These are phyloP conservation scores for Xerocomus spinulosus DNA, from an alignment of 768 basidiomycete genomes.

Conservation along the genomic window DNA sequence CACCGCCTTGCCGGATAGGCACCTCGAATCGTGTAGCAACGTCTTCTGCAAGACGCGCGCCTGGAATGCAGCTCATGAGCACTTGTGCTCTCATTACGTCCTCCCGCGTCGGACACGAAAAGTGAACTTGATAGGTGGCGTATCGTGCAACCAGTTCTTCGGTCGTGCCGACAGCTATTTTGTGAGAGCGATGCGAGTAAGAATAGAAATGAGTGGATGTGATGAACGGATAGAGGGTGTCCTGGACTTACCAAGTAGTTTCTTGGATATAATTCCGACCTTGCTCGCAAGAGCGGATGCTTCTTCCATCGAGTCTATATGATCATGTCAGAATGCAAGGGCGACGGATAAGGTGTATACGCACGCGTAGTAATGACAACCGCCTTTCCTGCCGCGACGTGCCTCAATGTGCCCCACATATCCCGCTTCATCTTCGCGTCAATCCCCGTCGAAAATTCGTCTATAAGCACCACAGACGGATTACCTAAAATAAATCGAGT, in stretches of 20 bases:
- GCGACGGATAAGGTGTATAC: slow-evolving; percentile 20
- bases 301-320: slow-evolving; percentile 76
- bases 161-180: slow-evolving; percentile 60
- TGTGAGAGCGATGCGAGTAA: neutral
- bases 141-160: slow-evolving; percentile 61
- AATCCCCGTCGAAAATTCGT: slow-evolving; percentile 80
- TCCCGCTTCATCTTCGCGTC: slow-evolving; percentile 82
- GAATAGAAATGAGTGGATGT: neutral
- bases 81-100: slow-evolving; percentile 53
- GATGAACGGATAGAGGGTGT: neutral
- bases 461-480: slow-evolving; percentile 72
- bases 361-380: slow-evolving; percentile 68
- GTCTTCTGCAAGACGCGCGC: slow-evolving; percentile 63
- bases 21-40: slow-evolving; percentile 76
- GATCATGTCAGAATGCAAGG: neutral
- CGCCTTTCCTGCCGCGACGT: slow-evolving; percentile 62
- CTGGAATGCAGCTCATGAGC: slow-evolving; percentile 59
- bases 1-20: slow-evolving; percentile 36
- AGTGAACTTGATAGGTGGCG: slow-evolving; percentile 73
- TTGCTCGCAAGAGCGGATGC: slow-evolving; percentile 71
- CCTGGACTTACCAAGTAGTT: slow-evolving; percentile 52
- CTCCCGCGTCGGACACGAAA: slow-evolving; percentile 60
- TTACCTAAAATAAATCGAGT: slow-evolving; percentile 48
- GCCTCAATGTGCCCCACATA: slow-evolving; percentile 72
- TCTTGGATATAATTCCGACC: slow-evolving; percentile 71